Evolutionary conservation across 192 early-diverging fungal genomes (phyloP).

Genomic region (Umbelopsis sp.): DNA sequence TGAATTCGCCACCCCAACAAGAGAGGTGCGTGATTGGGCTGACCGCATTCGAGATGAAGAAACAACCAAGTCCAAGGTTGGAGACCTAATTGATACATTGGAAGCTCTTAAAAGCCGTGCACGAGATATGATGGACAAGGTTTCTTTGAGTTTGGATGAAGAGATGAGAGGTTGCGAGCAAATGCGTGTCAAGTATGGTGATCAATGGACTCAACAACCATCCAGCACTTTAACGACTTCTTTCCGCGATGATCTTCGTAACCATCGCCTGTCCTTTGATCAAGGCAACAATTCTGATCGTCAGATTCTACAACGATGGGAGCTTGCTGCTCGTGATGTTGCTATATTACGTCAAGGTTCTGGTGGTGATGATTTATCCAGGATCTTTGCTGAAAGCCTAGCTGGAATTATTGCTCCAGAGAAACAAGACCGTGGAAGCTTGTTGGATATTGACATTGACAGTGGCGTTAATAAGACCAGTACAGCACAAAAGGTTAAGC

Average conservation of each 20-base stretch:
- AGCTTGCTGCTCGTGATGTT: constrained; percentile 43
- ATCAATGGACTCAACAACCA: constrained; percentile 84
- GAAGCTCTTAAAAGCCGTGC: constrained; percentile 69
- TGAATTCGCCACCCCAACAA: constrained; percentile 57
- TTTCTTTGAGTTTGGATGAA: constrained; percentile 73
- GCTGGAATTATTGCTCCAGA: constrained; percentile 19
- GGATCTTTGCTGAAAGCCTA: constrained; percentile 41
- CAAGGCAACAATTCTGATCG: constrained; percentile 69
- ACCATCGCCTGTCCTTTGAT: constrained; percentile 76
- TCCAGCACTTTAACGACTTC: constrained; percentile 70
- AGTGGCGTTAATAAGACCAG: constrained; percentile 31
- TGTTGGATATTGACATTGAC: constrained; percentile 59
- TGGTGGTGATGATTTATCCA: constrained; percentile 42
- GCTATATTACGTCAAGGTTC: constrained; percentile 46
- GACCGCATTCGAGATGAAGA: constrained; percentile 64
- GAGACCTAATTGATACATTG: constrained; percentile 61
- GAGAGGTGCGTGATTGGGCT: constrained; percentile 64
- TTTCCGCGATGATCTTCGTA: constrained; percentile 76
- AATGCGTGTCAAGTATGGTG: constrained; percentile 78
- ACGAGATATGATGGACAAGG: constrained; percentile 65
- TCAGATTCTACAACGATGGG: constrained; percentile 45
- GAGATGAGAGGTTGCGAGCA: constrained; percentile 86
- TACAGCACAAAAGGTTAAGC: constrained; percentile 54
- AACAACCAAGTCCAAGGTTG: constrained; percentile 41
- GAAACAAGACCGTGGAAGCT: constrained; percentile 35